Evolutionary conservation across 164 flowering plant genomes (phyloP).

Genomic region (Buxus sempervirens): DNA sequence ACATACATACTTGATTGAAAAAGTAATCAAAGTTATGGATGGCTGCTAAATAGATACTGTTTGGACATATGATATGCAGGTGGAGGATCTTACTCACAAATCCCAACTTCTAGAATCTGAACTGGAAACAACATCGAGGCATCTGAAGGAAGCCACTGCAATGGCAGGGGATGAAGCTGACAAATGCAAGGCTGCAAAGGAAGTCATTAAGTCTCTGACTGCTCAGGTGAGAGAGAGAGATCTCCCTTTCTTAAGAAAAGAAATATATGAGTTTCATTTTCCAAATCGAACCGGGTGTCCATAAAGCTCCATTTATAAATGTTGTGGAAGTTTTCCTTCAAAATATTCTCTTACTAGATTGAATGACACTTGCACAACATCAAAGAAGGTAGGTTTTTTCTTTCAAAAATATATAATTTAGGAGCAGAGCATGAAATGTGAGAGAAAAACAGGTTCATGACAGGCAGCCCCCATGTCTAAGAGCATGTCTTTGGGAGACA

Average conservation of each 20-base stretch:
- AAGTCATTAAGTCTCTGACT: conserved; percentile 75
- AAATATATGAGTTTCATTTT: not conserved
- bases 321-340: not conserved
- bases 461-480: not conserved
- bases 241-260: not conserved
- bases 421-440: not conserved
- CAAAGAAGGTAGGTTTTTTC: not conserved
- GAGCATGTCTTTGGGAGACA: not conserved
- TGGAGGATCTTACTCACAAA: conserved; percentile 60
- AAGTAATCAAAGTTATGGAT: not conserved
- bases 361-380: not conserved
- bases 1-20: not conserved
- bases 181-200: conserved; percentile 79
- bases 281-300: not conserved
- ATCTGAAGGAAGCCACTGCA: conserved; percentile 57
- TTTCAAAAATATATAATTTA: too few relatives aligned
- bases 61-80: conserved; percentile 35
- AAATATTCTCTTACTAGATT: not conserved
- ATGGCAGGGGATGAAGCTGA: conserved; percentile 70
- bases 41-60: not conserved
- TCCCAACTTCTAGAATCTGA: conserved; percentile 67
- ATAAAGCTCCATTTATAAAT: not conserved
- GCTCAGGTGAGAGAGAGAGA: conserved; percentile 50
- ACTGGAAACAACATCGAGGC: conserved; percentile 55
- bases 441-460: too few relatives aligned